Conservation (phyloP, 1,284 basidiomycete species). For the Ceratobasidium sp. region DNA sequence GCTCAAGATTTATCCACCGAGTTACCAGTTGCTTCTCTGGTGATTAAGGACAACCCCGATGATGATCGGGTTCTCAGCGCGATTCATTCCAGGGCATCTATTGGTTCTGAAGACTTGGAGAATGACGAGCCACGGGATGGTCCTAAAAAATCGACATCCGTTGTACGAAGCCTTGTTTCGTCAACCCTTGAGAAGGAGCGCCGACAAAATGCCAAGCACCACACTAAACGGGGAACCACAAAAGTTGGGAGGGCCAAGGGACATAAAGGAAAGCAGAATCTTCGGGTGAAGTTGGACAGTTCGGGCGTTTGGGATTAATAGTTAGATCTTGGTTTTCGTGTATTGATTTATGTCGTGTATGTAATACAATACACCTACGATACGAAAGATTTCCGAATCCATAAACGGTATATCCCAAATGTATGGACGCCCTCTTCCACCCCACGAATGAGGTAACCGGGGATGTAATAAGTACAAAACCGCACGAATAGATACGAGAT, state of each 20-base stretch:
- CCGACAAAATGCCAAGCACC: constrained; percentile 73
- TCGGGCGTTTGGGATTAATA: constrained; percentile 31
- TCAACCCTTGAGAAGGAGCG: constrained; percentile 67
- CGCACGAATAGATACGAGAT: too few species aligned
- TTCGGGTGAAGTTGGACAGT: constrained; percentile 64
- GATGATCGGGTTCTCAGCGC: background rate
- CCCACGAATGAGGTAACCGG: constrained; percentile 10
- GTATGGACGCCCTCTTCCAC: background rate
- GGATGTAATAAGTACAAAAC: background rate
- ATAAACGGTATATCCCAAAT: too few species aligned
- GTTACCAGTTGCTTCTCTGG: constrained; percentile 2
- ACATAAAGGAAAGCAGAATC: constrained; percentile 83
- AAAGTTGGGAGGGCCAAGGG: constrained; percentile 75
- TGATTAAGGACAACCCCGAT: background rate
- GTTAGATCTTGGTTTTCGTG: background rate
- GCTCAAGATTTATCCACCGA: background rate
- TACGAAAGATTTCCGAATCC: constrained; percentile 3
- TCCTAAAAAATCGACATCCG: constrained; percentile 5
- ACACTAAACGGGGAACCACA: constrained; percentile 68
- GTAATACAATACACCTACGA: background rate
- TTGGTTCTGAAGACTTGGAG: background rate
- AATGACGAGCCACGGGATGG: background rate
- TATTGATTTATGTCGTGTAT: constrained; percentile 5
- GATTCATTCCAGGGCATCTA: background rate
- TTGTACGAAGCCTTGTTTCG: constrained; percentile 54